Percentiles rank a stretch among this genome's conserved stretches.
Conservation (phyloP, 768 basidiomycete species). For the Mycena vulgaris region DNA sequence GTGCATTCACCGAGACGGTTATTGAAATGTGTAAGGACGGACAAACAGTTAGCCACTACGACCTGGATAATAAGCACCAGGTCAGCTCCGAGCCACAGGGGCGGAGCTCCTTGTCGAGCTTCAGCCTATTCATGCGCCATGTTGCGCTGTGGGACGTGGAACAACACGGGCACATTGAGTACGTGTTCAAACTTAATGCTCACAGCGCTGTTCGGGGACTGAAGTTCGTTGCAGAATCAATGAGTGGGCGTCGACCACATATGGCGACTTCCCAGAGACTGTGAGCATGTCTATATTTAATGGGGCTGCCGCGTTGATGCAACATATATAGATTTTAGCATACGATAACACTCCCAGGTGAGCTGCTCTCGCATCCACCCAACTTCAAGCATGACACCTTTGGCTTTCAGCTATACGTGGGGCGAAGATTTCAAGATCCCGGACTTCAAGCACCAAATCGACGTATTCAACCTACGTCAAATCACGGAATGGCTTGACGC, state of each 20-base stretch:
- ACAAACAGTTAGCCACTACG: not conserved
- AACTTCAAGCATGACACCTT: too few species aligned
- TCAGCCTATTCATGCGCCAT: constrained; percentile 17
- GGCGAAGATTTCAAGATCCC: constrained; percentile 9
- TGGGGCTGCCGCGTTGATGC: too few species aligned
- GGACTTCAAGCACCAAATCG: constrained; percentile 18
- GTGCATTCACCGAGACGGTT: constrained; percentile 13
- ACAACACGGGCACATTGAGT: constrained; percentile 1
- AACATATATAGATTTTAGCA: not conserved
- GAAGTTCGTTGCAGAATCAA: not conserved
- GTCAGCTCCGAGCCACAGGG: not conserved
- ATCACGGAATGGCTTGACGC: not conserved
- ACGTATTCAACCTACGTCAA: constrained; percentile 1
- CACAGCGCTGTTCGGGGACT: not conserved
- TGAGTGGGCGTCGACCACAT: not conserved
- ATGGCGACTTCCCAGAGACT: too few species aligned
- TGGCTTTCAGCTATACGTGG: constrained; percentile 17
- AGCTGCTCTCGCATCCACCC: too few species aligned
- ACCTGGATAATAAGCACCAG: not conserved
- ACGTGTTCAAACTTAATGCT: constrained; percentile 1
- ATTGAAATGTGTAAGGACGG: not conserved
- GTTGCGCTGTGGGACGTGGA: constrained; percentile 22
- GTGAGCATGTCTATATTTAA: too few species aligned
- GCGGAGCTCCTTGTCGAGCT: not conserved
- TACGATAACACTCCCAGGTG: constrained; percentile 27